Evolutionary conservation across 192 early-diverging fungal species (phyloP), one percentile per base, ranked within the genome.

Genomic region (Coemansia asiatica): DNA sequence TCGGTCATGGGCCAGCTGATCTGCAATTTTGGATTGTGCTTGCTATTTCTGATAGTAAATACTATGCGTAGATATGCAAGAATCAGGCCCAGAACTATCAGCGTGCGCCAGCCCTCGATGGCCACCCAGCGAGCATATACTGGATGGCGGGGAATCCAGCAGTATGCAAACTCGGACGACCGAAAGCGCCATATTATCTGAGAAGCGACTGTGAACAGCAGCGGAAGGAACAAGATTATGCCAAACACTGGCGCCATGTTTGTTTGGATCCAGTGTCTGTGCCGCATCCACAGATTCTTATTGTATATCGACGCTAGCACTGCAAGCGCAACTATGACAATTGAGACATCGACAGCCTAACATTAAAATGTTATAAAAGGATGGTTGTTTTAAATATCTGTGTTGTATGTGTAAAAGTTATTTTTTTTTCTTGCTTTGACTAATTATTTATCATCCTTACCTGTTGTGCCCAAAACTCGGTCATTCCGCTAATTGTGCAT

Each of bases 121-220:
- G 79, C 74, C 22, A 76, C 47, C 79, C 79, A 81, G 49, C 79
- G 74, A n/a, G 79, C 74, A 54, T 75, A 63, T 7, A 81, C 65
- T 15, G 79, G 74, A 21, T 69, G 61, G n/a, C 74, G 79, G 0
- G 73, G 73, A 18, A 81, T 46, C 79, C 79, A 81, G 69, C 79
- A 81, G 61, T 76, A 81, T n/a, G 50, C 40, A 10, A 70, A 69
- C 61, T 81, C 79, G 27, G 64, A 59, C 9, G 74, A 81, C 16
- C 67, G 59, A 60, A 81, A 81, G 6, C 68, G 66, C 79, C 79
- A 81, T 27, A 81, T 59, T 13, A 81, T 73, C 50, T 76, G 73
- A 3, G 66, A 26, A 1, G 69, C 47, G 0, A 81, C 36, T 0
- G 79, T 67, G 16, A 38, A 35, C 10, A 75, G 67, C 22, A 81